Evolutionary conservation across 805 yeast species (phyloP).

Genomic region (Wickerhamomyces mucosus): DNA sequence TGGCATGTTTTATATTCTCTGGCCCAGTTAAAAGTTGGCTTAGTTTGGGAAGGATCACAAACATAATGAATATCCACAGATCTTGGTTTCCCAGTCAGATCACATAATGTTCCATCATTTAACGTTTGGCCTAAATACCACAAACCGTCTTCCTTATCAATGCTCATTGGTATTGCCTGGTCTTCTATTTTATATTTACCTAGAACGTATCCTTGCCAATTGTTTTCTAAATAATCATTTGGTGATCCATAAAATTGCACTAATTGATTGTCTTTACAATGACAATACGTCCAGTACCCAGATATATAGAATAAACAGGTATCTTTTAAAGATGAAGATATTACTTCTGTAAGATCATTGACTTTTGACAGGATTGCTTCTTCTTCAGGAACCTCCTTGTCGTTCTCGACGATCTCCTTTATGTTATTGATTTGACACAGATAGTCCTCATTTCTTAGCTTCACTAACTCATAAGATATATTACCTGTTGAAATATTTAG

Average conservation of each 20-base stretch:
- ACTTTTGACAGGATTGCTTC: background rate
- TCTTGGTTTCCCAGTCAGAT: conserved; percentile 16
- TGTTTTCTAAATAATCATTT: conserved; percentile 1
- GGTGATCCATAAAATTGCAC: conserved; percentile 11
- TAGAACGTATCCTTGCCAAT: conserved; percentile 2
- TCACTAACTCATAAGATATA: conserved; percentile 3
- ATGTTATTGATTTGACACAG: conserved; percentile 6
- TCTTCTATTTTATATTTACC: conserved; percentile 1
- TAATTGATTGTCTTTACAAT: conserved; percentile 4
- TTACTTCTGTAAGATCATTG: background rate
- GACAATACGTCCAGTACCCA: conserved; percentile 13
- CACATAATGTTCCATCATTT: conserved; percentile 17
- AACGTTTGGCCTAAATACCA: conserved; percentile 4
- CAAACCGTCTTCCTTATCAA: conserved; percentile 6
- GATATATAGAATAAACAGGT: background rate
- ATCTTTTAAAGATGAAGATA: conserved; percentile 1
- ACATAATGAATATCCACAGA: conserved; percentile 14
- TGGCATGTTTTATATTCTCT: conserved; percentile 17
- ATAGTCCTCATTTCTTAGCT: background rate
- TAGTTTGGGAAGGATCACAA: conserved; percentile 11
- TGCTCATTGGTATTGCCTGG: background rate
- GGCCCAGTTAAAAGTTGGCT: conserved; percentile 4
- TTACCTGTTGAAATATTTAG: background rate
- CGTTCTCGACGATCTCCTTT: background rate
- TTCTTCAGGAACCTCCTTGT: background rate